Evolutionary conservation across 2,329 filamentous ascomycete genomes (phyloP), one percentile per base, ranked within the genome.

Genomic region (Tolypocladium endophyticum): DNA sequence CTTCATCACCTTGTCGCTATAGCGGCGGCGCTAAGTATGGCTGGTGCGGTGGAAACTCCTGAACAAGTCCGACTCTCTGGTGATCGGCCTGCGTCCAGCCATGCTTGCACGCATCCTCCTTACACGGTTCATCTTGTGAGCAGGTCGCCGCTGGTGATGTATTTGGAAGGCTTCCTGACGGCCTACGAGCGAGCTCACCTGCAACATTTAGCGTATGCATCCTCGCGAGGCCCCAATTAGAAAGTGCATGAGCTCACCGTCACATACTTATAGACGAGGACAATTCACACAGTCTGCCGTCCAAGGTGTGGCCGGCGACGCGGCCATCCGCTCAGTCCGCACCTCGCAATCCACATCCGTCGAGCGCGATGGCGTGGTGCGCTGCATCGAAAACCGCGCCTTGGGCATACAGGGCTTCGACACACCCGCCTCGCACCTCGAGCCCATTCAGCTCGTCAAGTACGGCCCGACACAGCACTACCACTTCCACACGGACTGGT

Each of bases 401-500:
- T 69, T 76, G 18, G 63, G 68, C 23, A 79, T 81, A 63, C 79
- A 80, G 59, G 78, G 78, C 60, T 72, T 75, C 60, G 71, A 73
- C 62, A 64, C 69, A 11, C 67, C 72, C 2, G 59, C 64, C n/a
- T 60, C 59, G 5, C 70, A 77, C 59, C 70, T 80, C 12, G 77
- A 80, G 68, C 77, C 78, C 0, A 66, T 81, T 16, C 78, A 80
- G 66, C 74, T 80, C 4, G 78, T 80, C 58, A 74, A 74, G 63
- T 81, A 81, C 64, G 74, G 68, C 38, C 61, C 65, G 14, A 75
- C 75, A 18, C 75, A 78, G 64, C 75, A 72, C 59, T 80, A 78
- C 67, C 76, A 79, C 64, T 78, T 76, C 65, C 79, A 81, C 69
- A 79, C 77, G 4, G 79, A 81, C 69, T 81, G 79, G 79, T 80